Evolutionary conservation across 257 asterid genomes (phyloP), one percentile per base, ranked within the genome.

Genomic region (Ehretia macrophylla): DNA sequence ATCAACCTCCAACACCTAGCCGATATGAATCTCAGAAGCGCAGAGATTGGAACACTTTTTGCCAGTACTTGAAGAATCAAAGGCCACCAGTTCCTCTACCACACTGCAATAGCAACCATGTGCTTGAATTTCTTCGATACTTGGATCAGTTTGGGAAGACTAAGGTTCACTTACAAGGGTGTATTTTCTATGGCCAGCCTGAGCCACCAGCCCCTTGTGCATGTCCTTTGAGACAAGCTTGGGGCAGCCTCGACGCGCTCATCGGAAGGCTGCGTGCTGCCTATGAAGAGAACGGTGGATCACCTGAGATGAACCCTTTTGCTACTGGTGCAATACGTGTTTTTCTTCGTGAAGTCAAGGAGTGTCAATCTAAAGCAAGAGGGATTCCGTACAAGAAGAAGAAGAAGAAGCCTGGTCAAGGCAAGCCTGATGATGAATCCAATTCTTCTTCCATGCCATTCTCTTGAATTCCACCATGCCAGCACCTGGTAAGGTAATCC

Each of bases 31-130:
- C 90, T 3, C 90, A 84, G 37, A 86, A 86, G 73, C 63, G 95
- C 42, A 82, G 95, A 17, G 95, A 86, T 57, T 86, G 95, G 95
- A 86, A 86, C 73, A 84, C 95, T 23, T 86, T 86, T 72, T 87
- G 87, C 9, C 95, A 86, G 80, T 86, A 84, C 75, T 39, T 86
- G 60, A 68, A 66, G 54, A 84, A 84, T 70, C 93, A 79, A 42
- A 75, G 77, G 57, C 90, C 95, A 17, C 74, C 93, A 14, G 79
- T 82, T 61, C 72, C 76, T 45, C 58, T 84, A 39, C 22, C 78
- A 9, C 83, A 70, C 53, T 84, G 90, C 75, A 79, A 59, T 69
- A 81, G 87, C 84, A 64, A 12, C 67, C 95, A 86, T 58, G 90
- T 86, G 20, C 70, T 86, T 11, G 93, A 81, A 3, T 86, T 86